Percentiles rank a stretch among this genome's conserved stretches.
These are phyloP conservation scores for Monosporascus sp. DNA, from an alignment of 2,329 filamentous ascomycete genomes.

Conservation along the genomic window DNA sequence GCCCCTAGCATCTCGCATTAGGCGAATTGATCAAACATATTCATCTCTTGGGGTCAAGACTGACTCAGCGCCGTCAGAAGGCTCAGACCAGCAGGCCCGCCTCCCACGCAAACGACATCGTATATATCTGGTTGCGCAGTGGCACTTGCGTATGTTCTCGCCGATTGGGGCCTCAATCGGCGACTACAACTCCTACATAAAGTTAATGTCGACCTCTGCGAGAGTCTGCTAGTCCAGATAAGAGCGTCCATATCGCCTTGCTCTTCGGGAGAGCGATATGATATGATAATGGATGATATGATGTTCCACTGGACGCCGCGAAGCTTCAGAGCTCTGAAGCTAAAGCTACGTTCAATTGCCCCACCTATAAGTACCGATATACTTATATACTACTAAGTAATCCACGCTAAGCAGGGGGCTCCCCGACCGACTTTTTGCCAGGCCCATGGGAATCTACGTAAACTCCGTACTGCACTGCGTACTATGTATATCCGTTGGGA, in stretches of 20 bases:
- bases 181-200: conserved; percentile 44
- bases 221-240: conserved; percentile 12
- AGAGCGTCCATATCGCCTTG: conserved; percentile 19
- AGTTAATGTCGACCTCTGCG: conserved; percentile 13
- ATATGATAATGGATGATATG: background rate
- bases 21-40: background rate
- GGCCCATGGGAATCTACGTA: background rate
- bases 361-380: no score
- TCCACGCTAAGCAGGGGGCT: background rate
- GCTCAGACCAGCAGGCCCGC: conserved; percentile 83
- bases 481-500: no score
- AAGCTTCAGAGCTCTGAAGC: background rate
- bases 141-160: conserved; percentile 37
- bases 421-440: background rate
- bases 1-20: conserved; percentile 49
- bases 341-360: background rate
- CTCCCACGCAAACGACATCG: conserved; percentile 88
- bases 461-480: no score
- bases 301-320: background rate
- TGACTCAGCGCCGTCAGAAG: conserved; percentile 71
- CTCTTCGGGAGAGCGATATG: background rate
- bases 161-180: conserved; percentile 28
- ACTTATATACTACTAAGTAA: background rate
- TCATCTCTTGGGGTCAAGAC: conserved; percentile 15
- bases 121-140: conserved; percentile 63